Percentiles rank a stretch among this genome's conserved stretches.
phyloP scores from a whole-genome alignment of 176 grass and related monocot genomes.

The Carex littledalei region DNA sequence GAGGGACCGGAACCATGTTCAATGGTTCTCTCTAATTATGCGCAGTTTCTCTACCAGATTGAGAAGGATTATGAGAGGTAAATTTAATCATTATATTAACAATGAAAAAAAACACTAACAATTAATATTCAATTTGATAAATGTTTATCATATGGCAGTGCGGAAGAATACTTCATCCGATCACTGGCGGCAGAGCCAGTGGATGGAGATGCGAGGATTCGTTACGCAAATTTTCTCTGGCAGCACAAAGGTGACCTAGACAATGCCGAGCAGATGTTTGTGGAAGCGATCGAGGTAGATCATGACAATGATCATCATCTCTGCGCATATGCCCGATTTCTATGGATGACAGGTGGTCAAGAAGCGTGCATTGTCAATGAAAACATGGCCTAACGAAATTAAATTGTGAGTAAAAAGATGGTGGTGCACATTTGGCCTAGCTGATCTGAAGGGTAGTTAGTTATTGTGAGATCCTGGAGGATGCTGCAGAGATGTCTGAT shows the following conservation, averaged over 20 bases:
- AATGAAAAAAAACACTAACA: too few relatives aligned
- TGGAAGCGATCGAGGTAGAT: slow-evolving; percentile 44
- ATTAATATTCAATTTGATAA: background rate
- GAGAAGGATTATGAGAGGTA: slow-evolving; percentile 26
- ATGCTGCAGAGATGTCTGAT: background rate
- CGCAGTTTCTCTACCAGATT: slow-evolving; percentile 18
- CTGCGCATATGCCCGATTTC: slow-evolving; percentile 63
- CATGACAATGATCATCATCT: slow-evolving; percentile 41
- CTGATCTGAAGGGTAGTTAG: background rate
- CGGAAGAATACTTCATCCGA: slow-evolving; percentile 63
- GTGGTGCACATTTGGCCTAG: background rate
- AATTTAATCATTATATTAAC: background rate
- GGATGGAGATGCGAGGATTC: slow-evolving; percentile 63
- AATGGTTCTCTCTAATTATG: slow-evolving; percentile 13
- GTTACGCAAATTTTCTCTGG: slow-evolving; percentile 87
- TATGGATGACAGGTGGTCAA: slow-evolving; percentile 67
- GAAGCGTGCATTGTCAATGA: background rate
- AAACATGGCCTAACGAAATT: background rate
- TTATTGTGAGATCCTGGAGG: background rate
- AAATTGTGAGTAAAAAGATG: background rate
- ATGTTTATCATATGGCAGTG: slow-evolving; percentile 30
- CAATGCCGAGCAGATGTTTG: slow-evolving; percentile 74
- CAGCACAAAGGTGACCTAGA: slow-evolving; percentile 42
- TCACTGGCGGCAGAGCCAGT: slow-evolving; percentile 45
- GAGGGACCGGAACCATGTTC: background rate